phyloP scores from a whole-genome alignment of 306 rosid genomes.

The Hippophae tibetana region DNA sequence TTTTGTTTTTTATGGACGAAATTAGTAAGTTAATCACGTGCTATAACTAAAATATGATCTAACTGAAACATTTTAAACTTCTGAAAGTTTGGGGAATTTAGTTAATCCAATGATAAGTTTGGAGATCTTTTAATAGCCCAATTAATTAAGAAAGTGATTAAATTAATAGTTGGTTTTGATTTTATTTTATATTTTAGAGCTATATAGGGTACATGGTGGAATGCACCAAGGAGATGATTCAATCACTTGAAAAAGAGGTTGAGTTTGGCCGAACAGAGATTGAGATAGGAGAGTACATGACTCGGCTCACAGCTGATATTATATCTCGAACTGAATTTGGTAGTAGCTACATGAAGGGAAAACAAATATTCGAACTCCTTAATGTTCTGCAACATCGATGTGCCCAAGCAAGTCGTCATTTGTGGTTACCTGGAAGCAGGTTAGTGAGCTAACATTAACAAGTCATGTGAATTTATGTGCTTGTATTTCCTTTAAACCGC shows the following conservation, averaged over 20 bases:
- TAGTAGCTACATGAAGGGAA: conserved; percentile 59
- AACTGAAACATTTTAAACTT: too few species aligned
- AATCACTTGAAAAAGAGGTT: conserved; percentile 39
- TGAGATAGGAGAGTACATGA: conserved; percentile 68
- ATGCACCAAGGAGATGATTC: conserved; percentile 70
- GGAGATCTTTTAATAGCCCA: too few species aligned
- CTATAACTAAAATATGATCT: too few species aligned
- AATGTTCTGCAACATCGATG: conserved; percentile 51
- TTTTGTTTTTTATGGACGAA: too few species aligned
- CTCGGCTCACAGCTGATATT: conserved; percentile 72
- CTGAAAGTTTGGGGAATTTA: too few species aligned
- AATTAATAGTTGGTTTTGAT: too few species aligned
- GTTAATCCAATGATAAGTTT: too few species aligned
- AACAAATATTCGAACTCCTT: conserved; percentile 64
- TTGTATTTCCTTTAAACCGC: too few species aligned
- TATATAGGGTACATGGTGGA: conserved; percentile 90
- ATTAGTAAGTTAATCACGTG: too few species aligned
- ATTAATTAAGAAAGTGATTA: too few species aligned
- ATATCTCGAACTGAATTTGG: conserved; percentile 81
- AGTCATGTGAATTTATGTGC: too few species aligned
- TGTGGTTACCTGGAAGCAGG: conserved; percentile 93
- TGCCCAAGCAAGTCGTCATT: conserved; percentile 79
- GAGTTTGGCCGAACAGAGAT: conserved; percentile 45
- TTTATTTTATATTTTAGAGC: conserved; percentile 21
- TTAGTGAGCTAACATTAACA: conserved; percentile 1